Evolutionary conservation across 2,329 filamentous ascomycete genomes (phyloP), one percentile per base, ranked within the genome.

Genomic region (Paecilomyces variotii): DNA sequence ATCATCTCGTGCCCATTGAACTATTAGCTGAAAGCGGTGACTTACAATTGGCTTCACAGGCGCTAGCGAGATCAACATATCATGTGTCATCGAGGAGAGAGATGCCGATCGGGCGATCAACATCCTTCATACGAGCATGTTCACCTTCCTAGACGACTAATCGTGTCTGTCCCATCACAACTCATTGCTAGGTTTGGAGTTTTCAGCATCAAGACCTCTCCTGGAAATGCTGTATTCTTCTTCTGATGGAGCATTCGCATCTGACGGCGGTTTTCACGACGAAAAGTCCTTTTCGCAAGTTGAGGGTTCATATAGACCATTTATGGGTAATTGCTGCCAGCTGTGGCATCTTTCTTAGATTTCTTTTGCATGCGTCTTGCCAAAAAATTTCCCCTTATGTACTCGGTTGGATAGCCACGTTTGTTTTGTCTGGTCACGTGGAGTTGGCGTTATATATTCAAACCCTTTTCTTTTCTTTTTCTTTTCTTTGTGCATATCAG

Each of bases 51-150:
- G 65, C 26, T 30, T 61, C 50, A 45, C 65, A 96, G 91, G 92
- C 68, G 94, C 94, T 27, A 97, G 92, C 72, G 94, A 99, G 79
- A 99, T 99, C 77, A 99, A 97, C 74, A 99, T 99, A 61, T 96
- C 91, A 10, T 99, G 94, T 71, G 94, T 99, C 53, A 96, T 99
- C 72, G 91, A 95, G 68, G 90, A 91, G 65, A 82, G 87, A 64
- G 91, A 97, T 71, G 92, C 94, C 25, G 91, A 92, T 65, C 86
- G 94, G 65, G 94, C 94, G 32, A 88, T 99, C 81, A 97, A 95
- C 72, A 91, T 97, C 68, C 82, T 99, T 64, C 94, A 99, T 73
- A 97, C 94, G 24, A 93, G 92, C 78, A 84, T 99, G 59, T 97
- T 99, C 72, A 97, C 92, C 1, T 97, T 97, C 76, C 81, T 97